Evolutionary conservation across 1,284 basidiomycete genomes (phyloP), one percentile per base, ranked within the genome.

Genomic region (Mycena sp.): DNA sequence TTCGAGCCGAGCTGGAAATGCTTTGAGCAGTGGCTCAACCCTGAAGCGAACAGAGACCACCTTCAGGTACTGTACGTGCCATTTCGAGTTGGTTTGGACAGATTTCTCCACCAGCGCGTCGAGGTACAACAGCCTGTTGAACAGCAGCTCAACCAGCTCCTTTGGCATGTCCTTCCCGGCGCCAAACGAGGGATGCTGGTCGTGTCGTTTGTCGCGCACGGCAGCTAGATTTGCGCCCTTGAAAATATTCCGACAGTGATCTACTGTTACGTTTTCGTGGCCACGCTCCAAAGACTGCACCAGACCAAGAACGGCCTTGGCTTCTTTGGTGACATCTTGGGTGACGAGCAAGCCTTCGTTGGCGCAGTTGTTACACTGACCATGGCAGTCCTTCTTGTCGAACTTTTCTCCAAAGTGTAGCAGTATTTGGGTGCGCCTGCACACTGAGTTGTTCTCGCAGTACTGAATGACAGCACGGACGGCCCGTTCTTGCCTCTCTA

Each of bases 401-500:
- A 95, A 93, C 52, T 85, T 86, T 79, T 96, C 93, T 72, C 86
- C 86, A 69, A 91, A 89, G 73, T 95, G 93, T 50, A 86, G 87
- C 56, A 99, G 87, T 22, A 99, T 86, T 77, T 96, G 94, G 3
- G 88, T 87, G 1, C 98, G 91, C 11, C 98, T 92, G 78, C 97
- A 99, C 76, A 96, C 94, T 48, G 91, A 90, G 70, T 89, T 87
- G 81, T 98, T 96, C 69, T 84, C 80, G 81, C 95, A 97, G 81
- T 93, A 99, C 7, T 39, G 91, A 82, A 77, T 60, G 18, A 72
- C 71, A 37, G 44, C 48, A n/a, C 64, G 54, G 22, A 63, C 54
- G 9, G 67, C 67, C 8, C 59, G 59, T 34, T 72, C 71, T 48
- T 95, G 88, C 75, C 5, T 79, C 82, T n/a, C 84, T 81, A 41